phyloP scores from a whole-genome alignment of 768 basidiomycete species.

The Lentinula boryana region DNA sequence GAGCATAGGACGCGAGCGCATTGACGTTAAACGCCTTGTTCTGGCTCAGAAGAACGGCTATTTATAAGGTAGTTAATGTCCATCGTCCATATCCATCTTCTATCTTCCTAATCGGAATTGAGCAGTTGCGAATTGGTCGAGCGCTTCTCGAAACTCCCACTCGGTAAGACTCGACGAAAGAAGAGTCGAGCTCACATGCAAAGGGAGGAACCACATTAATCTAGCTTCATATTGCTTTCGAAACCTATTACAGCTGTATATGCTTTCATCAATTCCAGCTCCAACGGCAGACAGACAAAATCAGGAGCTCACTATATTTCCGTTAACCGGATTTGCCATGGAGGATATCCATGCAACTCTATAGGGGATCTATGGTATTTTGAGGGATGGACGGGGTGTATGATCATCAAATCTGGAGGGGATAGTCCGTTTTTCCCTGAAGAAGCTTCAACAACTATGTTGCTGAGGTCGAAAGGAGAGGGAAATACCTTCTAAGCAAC shows the following conservation, averaged over 20 bases:
- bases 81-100: slow-evolving; percentile 1
- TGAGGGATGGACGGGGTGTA: slow-evolving; percentile 49
- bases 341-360: slow-evolving; percentile 73
- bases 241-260: slow-evolving; percentile 23
- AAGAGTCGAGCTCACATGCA: slow-evolving; percentile 12
- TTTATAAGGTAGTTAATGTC: not conserved
- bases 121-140: slow-evolving; percentile 68
- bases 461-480: not conserved
- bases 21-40: too few relatives aligned
- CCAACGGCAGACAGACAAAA: not conserved
- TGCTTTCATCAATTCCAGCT: slow-evolving; percentile 4
- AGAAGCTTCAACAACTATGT: slow-evolving; percentile 8
- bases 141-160: slow-evolving; percentile 55
- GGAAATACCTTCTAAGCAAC: slow-evolving; percentile 53
- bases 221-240: slow-evolving; percentile 9
- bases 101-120: slow-evolving; percentile 80
- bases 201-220: slow-evolving; percentile 9
- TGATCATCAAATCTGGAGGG: slow-evolving; percentile 72
- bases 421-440: slow-evolving; percentile 49
- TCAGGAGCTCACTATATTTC: slow-evolving; percentile 62
- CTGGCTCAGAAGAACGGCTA: too few relatives aligned
- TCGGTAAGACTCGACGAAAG: slow-evolving; percentile 37
- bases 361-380: slow-evolving; percentile 36
- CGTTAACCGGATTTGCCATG: slow-evolving; percentile 80
- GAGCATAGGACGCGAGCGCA: too few relatives aligned